A percentile compares a stretch with the other conserved stretches of the same genome.
Evolutionary conservation across 2,329 filamentous ascomycete species (phyloP).

Genomic region (Coniochaeta hoffmannii): DNA sequence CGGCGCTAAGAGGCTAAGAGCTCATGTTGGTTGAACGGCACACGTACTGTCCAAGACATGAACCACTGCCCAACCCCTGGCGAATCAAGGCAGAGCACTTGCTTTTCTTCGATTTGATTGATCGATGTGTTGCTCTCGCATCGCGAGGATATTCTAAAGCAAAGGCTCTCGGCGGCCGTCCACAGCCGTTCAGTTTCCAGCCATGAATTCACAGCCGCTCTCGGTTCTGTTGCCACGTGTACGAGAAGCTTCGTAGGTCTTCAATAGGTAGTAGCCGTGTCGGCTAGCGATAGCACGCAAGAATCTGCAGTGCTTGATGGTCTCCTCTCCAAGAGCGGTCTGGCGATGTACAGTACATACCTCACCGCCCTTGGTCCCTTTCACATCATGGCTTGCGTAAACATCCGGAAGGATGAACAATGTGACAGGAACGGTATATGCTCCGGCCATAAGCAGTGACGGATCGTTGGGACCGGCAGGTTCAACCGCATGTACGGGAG

Average conservation of each 20-base stretch:
- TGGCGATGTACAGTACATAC: no score
- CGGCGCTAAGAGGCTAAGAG: slow-evolving; percentile 29
- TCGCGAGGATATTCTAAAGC: neutral
- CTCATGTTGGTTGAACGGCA: slow-evolving; percentile 7
- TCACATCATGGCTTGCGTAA: no score
- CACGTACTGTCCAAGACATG: neutral
- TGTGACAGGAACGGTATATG: neutral
- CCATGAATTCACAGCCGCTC: neutral
- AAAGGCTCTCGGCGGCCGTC: neutral
- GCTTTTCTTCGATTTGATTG: neutral
- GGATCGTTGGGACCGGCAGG: neutral
- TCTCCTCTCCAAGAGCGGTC: no score
- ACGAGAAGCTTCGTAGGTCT: no score
- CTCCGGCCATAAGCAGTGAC: neutral
- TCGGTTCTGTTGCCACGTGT: neutral
- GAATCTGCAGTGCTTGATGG: no score
- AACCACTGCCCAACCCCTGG: slow-evolving; percentile 5
- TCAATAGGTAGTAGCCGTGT: no score
- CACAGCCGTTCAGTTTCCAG: neutral
- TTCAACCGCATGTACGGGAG: neutral
- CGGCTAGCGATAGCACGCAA: no score
- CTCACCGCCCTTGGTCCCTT: no score
- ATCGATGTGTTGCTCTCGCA: neutral
- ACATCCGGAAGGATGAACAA: no score
- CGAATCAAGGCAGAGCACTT: neutral